Evolutionary conservation across 495 filamentous ascomycete species (phyloP).

Genomic region (Daldinia vernicosa): DNA sequence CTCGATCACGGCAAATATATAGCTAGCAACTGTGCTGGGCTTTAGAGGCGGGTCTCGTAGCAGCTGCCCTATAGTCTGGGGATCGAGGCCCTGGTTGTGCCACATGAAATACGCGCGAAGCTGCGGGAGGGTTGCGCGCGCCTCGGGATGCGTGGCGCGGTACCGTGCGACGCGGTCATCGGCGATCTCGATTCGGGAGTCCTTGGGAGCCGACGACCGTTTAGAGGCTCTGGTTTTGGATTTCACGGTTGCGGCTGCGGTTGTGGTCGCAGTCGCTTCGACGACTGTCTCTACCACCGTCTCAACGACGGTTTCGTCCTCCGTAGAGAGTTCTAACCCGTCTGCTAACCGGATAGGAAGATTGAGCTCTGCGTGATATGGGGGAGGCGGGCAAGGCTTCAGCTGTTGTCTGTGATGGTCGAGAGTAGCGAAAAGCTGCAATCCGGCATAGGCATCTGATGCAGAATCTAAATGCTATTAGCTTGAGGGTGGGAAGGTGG

Average conservation of each 20-base stretch:
- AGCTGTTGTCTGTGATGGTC: slow-evolving; percentile 71
- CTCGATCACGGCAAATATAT: slow-evolving; percentile 57
- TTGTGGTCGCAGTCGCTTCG: background rate
- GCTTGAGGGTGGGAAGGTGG: background rate
- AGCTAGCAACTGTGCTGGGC: slow-evolving; percentile 57
- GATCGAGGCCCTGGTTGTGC: slow-evolving; percentile 57
- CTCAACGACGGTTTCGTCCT: slow-evolving; percentile 24
- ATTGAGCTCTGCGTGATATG: slow-evolving; percentile 70
- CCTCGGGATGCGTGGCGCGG: slow-evolving; percentile 35
- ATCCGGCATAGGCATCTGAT: slow-evolving; percentile 80
- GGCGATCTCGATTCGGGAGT: slow-evolving; percentile 50
- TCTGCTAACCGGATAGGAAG: slow-evolving; percentile 64
- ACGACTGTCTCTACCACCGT: slow-evolving; percentile 27
- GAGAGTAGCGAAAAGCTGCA: slow-evolving; percentile 75
- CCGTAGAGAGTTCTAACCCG: slow-evolving; percentile 41
- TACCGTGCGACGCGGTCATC: slow-evolving; percentile 48
- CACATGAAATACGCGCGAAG: slow-evolving; percentile 71
- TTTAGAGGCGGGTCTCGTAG: slow-evolving; percentile 66
- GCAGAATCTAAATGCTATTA: slow-evolving; percentile 71
- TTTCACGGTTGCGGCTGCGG: background rate
- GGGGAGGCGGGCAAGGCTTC: slow-evolving; percentile 73
- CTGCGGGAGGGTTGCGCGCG: slow-evolving; percentile 39
- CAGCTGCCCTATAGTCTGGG: slow-evolving; percentile 57
- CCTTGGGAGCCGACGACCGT: slow-evolving; percentile 27
- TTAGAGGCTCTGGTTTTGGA: slow-evolving; percentile 4